Conservation (phyloP, 495 filamentous ascomycete genomes). For the Xylaria intraflava region DNA sequence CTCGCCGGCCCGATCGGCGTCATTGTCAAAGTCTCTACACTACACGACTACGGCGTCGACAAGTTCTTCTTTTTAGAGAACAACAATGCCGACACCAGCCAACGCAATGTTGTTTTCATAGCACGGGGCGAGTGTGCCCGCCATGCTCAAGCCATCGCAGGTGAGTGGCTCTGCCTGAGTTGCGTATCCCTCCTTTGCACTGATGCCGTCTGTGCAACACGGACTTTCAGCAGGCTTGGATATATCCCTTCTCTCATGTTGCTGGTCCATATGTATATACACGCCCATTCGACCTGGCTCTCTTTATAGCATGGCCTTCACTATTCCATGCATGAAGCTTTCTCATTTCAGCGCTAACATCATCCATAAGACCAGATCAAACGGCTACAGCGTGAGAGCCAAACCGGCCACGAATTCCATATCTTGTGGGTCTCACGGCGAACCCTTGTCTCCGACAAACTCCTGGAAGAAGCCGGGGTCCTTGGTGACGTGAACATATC, state of each 20-base stretch:
- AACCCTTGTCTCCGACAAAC: conserved; percentile 82
- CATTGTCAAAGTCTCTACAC: conserved; percentile 82
- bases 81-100: conserved; percentile 81
- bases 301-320: conserved; percentile 9
- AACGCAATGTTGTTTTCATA: conserved; percentile 92
- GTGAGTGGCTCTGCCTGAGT: conserved; percentile 51
- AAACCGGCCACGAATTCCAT: conserved; percentile 87
- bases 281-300: conserved; percentile 6
- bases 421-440: conserved; percentile 91
- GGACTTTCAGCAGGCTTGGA: conserved; percentile 22
- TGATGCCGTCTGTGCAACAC: conserved; percentile 9
- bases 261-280: conserved; percentile 8
- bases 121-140: conserved; percentile 79
- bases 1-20: conserved; percentile 84
- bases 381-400: conserved; percentile 73
- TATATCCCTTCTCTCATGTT: conserved; percentile 9
- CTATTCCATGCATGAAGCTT: conserved; percentile 1
- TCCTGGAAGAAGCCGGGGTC: conserved; percentile 89
- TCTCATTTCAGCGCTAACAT: conserved; percentile 30
- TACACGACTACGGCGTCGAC: conserved; percentile 88
- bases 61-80: conserved; percentile 94
- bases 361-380: conserved; percentile 72
- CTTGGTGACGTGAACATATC: conserved; percentile 84
- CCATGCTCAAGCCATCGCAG: conserved; percentile 76
- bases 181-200: not conserved